Conservation (phyloP, 768 basidiomycete species). For the Sarcodon sp. region DNA sequence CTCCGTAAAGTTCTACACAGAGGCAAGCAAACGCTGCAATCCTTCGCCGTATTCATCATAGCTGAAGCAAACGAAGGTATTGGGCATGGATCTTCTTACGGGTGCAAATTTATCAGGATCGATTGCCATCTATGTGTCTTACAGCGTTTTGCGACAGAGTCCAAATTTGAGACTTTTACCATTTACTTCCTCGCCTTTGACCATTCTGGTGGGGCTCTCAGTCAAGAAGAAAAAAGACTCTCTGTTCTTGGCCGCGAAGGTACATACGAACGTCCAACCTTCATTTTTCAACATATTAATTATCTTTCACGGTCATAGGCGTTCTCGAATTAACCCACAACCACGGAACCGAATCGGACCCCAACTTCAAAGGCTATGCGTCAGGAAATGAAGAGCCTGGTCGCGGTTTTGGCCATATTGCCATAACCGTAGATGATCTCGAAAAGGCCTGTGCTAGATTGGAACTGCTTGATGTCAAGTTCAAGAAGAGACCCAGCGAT, state of each 20-base stretch:
- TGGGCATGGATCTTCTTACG: conserved; percentile 70
- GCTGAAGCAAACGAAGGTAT: conserved; percentile 19
- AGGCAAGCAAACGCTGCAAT: conserved; percentile 26
- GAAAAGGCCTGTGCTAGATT: conserved; percentile 76
- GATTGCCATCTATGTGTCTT: conserved; percentile 1
- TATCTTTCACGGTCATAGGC: conserved; percentile 23
- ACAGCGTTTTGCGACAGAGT: conserved; percentile 24
- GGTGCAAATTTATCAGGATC: conserved; percentile 19
- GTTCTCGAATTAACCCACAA: conserved; percentile 81
- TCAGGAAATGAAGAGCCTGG: conserved; percentile 81
- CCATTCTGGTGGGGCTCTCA: conserved; percentile 33
- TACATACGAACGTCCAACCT: conserved; percentile 10
- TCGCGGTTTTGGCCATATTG: conserved; percentile 79
- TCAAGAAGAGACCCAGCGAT: conserved; percentile 80
- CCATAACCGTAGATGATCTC: conserved; percentile 74
- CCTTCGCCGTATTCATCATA: neutral
- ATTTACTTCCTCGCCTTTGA: conserved; percentile 84
- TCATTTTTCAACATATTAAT: neutral
- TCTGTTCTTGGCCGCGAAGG: conserved; percentile 56
- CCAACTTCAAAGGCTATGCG: conserved; percentile 69
- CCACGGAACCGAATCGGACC: conserved; percentile 79
- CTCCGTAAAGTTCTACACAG: conserved; percentile 72
- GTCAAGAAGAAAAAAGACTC: conserved; percentile 38
- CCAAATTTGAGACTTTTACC: conserved; percentile 47
- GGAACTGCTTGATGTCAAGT: conserved; percentile 64